Evolutionary conservation across 129 eudicot genomes (phyloP), one percentile per base, ranked within the genome.

Genomic region (Flaveria trinervia): DNA sequence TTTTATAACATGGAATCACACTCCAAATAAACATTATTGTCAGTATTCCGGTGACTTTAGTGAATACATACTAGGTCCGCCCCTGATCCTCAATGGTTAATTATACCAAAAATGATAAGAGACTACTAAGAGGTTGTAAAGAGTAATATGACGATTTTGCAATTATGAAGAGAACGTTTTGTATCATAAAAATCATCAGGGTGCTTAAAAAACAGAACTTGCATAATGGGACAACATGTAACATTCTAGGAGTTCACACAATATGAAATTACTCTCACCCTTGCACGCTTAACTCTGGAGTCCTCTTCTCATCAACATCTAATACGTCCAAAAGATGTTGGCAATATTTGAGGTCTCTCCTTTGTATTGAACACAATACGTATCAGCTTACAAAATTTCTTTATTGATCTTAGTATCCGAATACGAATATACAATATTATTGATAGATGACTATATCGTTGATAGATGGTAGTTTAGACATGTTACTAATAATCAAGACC

Each of bases 181-280:
- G 49, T 66, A 39, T 22, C 43, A 39, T 73, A 56, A 73, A 39
- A 73, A 56, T 64, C 8, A 22, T 73, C 39, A 28, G 30, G 30
- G 30, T 2, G 30, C 30, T 28, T 2, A 28, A 28, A 28, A 28
- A 28, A 28, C 0, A 28, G 17, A 49, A 75, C 70, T 59, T 45
- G 8, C 41, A 60, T 60, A 25, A 46, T 60, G 7, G 23, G 22
- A 50, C 45, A 43, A 20, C 10, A 7, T 36, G 54, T 41, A 17
- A 51, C 68, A 55, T 9, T n/a, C 28, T 22, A 20, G 9, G 25
- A n/a, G 60, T 25, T 17, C 41, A 54, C 60, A 54, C 20, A n/a
- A n/a, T 2, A 0, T 52, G 22, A 0, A 52, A 52, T 10, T 9
- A 46, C 15, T 43, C 44, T 9, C 43, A 56, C 41, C 7, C 1